Base-by-base conservation (phyloP, 2,329 filamentous ascomycete genomes). In the Hypoxylon sp. region DNA sequence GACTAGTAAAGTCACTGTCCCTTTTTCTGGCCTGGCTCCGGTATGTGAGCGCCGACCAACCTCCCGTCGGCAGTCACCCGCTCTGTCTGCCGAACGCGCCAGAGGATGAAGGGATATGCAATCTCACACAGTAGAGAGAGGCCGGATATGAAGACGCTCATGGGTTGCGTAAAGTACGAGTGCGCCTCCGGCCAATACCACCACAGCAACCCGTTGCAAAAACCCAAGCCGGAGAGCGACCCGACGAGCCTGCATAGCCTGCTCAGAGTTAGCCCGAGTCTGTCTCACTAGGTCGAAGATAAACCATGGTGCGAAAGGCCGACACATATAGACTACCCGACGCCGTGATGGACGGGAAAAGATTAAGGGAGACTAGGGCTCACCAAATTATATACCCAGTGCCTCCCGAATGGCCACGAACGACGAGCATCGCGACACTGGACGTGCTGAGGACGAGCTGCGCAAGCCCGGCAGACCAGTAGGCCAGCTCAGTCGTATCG, bases 171-270 rank as follows among this genome's bases (percentile, higher is more conserved):
- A 24, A 79, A 75, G 64, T 80, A 83, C 9, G 73, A 75, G 63
- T 83, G 78, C 1, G 79, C 77, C 53, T 82, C 81, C 2, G 78
- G 79, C 81, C 81, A 82, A 62, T 75, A 75, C 71, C 76, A 80
- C 79, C 79, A 81, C n/a, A 78, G 67, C 38, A 80, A 61, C 7
- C 68, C 67, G 48, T 76, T 77, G 38, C 70, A 71, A 9, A 74
- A 53, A 4, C 75, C 70, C 15, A 81, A 68, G 1, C 79, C 79
- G 55, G 75, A 67, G 7, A 79, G 48, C 1, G 78, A 76, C 79
- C 35, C 35, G 2, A 77, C 52, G 10, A 75, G 73, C 47, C 80
- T 75, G 26, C 73, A 76, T 24, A 77, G 71, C 78, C 79, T 82
- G 24, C 11, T 23, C 6, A 9, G 17, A 20, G 35, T 38, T 21